phyloP scores from a whole-genome alignment of 2,329 filamentous ascomycete species.

The Penicillium sp. region DNA sequence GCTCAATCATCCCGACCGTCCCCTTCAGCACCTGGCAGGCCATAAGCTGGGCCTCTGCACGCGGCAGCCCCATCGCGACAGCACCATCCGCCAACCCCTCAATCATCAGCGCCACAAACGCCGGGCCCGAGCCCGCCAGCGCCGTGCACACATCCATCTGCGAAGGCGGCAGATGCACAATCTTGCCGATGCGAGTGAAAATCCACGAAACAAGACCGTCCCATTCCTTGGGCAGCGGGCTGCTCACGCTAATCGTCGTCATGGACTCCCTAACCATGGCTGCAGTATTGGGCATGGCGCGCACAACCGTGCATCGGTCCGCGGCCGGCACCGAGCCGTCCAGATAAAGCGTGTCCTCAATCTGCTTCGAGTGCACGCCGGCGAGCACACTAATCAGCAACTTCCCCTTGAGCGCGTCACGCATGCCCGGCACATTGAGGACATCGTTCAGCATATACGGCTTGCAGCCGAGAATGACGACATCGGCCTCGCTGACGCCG shows the following conservation, averaged over 20 bases:
- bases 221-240: conserved; percentile 43
- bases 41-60: conserved; percentile 58
- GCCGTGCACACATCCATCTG: conserved; percentile 57
- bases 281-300: conserved; percentile 83
- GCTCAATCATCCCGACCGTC: conserved; percentile 55
- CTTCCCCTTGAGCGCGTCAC: conserved; percentile 70
- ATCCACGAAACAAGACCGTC: conserved; percentile 51
- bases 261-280: conserved; percentile 74
- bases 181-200: conserved; percentile 49
- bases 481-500: conserved; percentile 64
- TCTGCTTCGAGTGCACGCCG: conserved; percentile 67
- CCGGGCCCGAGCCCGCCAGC: conserved; percentile 58
- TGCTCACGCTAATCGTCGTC: conserved; percentile 67
- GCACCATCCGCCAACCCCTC: conserved; percentile 60
- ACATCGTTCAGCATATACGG: conserved; percentile 69
- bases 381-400: conserved; percentile 77
- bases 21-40: conserved; percentile 61
- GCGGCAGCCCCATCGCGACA: conserved; percentile 59
- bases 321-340: conserved; percentile 35
- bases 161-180: conserved; percentile 48
- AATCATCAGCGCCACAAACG: conserved; percentile 57
- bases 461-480: conserved; percentile 77
- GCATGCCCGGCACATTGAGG: conserved; percentile 64
- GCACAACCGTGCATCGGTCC: conserved; percentile 55
- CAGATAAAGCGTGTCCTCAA: conserved; percentile 62